These are phyloP conservation scores for Phytophthora fragariaefolia DNA, from an alignment of 352 stramenopile genomes.

Conservation along the genomic window DNA sequence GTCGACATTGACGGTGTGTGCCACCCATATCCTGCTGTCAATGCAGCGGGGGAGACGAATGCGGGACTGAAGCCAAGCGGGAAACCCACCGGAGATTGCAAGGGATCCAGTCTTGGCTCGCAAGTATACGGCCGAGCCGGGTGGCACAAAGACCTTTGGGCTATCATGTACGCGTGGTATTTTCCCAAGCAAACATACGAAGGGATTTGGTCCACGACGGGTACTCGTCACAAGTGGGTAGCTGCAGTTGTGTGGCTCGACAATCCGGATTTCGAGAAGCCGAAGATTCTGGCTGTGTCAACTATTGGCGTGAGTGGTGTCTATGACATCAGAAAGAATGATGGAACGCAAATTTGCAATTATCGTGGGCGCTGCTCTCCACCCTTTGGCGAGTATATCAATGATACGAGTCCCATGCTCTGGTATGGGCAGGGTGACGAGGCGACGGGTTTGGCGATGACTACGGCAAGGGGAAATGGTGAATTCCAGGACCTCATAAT, in stretches of 20 bases:
- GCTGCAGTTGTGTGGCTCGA: conserved; percentile 4
- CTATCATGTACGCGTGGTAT: conserved; percentile 10
- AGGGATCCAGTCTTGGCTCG: background rate
- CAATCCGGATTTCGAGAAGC: background rate
- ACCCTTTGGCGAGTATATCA: background rate
- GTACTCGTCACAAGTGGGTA: conserved; percentile 1
- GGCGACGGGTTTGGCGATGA: too few species aligned
- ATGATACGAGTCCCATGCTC: too few species aligned
- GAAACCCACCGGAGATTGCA: background rate
- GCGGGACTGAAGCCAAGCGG: background rate
- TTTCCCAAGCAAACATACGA: too few species aligned
- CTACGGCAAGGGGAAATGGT: background rate
- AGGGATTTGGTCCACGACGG: background rate
- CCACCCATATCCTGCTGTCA: background rate
- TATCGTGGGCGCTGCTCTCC: background rate
- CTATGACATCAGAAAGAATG: too few species aligned
- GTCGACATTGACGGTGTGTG: background rate
- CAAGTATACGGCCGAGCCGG: background rate
- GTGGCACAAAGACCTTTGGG: conserved; percentile 3
- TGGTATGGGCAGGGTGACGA: too few species aligned
- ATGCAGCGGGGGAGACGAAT: background rate
- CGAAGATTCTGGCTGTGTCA: background rate
- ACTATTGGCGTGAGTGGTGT: too few species aligned
- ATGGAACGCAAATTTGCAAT: too few species aligned
- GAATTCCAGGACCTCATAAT: background rate